Percentiles rank a stretch among this genome's conserved stretches.
phyloP scores from a whole-genome alignment of 2,329 filamentous ascomycete genomes.

The Lasiodiplodia hormozganensis region DNA sequence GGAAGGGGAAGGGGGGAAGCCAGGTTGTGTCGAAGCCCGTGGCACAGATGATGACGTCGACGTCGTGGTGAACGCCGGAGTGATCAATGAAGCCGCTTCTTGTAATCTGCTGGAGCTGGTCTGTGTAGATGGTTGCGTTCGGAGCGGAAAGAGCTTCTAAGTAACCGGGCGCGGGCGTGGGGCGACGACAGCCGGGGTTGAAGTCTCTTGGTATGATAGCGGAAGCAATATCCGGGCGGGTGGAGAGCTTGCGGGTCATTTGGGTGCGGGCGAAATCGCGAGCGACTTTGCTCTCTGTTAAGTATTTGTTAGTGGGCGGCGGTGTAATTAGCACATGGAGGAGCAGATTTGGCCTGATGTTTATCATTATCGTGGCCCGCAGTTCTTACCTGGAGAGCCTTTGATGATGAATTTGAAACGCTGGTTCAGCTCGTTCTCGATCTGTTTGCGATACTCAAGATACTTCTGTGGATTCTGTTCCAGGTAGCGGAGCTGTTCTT shows the following conservation, averaged over 20 bases:
- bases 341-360: neutral
- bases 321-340: slow-evolving; percentile 52
- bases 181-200: slow-evolving; percentile 53
- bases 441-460: slow-evolving; percentile 54
- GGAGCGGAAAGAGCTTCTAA: slow-evolving; percentile 58
- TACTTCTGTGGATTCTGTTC: slow-evolving; percentile 51
- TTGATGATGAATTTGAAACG: slow-evolving; percentile 60
- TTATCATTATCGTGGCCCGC: neutral
- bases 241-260: slow-evolving; percentile 56
- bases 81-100: slow-evolving; percentile 53
- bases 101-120: slow-evolving; percentile 53
- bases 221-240: slow-evolving; percentile 54
- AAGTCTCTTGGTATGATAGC: slow-evolving; percentile 41
- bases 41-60: slow-evolving; percentile 54
- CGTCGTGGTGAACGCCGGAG: slow-evolving; percentile 49
- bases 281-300: slow-evolving; percentile 37
- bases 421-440: slow-evolving; percentile 48
- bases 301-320: slow-evolving; percentile 41
- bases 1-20: slow-evolving; percentile 46
- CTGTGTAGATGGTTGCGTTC: slow-evolving; percentile 60
- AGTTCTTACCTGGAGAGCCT: slow-evolving; percentile 41
- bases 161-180: slow-evolving; percentile 59
- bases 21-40: slow-evolving; percentile 56
- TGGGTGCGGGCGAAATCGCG: slow-evolving; percentile 54
- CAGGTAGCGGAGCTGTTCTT: slow-evolving; percentile 51